Percentiles rank a stretch among this genome's conserved stretches.
phyloP scores from a whole-genome alignment of 306 rosid species.

The Amphicarpaea edgeworthii region DNA sequence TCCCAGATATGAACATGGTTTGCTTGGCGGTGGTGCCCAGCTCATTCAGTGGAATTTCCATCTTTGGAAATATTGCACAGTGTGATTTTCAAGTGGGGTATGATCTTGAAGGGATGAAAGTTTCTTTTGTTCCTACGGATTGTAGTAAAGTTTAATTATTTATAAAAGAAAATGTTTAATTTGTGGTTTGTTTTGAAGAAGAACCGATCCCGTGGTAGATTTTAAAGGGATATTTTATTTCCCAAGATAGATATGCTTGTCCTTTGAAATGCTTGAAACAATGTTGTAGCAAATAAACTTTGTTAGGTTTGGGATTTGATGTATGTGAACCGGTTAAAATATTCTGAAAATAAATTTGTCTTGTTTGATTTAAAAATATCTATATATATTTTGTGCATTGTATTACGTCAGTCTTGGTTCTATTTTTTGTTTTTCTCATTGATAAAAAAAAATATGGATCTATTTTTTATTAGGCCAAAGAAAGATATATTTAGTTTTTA shows the following conservation, averaged over 20 bases:
- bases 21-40: not conserved
- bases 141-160: not conserved
- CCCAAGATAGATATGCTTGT: not conserved
- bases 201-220: not conserved
- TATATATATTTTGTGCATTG: no score
- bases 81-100: conserved; percentile 15
- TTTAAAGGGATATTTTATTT: not conserved
- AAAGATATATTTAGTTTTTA: no score
- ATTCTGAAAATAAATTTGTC: no score
- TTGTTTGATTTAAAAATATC: no score
- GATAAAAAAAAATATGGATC: no score
- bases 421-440: no score
- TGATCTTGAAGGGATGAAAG: conserved; percentile 2
- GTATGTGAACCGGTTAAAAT: no score
- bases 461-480: no score
- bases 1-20: not conserved
- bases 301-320: no score
- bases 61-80: conserved; percentile 23
- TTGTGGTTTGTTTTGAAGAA: not conserved
- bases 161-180: not conserved
- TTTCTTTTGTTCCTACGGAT: conserved; percentile 25
- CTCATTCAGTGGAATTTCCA: not conserved
- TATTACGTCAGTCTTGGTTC: no score
- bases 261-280: not conserved
- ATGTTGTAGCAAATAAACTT: not conserved